These are phyloP conservation scores for Protomyces gravidus DNA, from an alignment of 1,139 yeast species.

Conservation along the genomic window DNA sequence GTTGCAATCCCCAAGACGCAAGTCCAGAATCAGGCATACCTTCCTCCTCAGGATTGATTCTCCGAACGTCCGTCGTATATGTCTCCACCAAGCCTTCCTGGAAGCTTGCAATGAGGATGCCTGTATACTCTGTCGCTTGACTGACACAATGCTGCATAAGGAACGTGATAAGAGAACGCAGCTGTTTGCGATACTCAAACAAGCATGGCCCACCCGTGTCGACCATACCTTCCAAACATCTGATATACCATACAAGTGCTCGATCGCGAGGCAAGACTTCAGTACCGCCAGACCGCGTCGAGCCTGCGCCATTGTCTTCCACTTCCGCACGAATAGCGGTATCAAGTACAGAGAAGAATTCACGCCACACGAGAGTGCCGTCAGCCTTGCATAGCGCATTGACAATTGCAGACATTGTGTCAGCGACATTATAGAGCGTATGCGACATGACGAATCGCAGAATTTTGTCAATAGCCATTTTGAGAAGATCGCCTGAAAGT, in stretches of 20 bases:
- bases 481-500: slow-evolving; percentile 60
- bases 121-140: slow-evolving; percentile 49
- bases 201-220: slow-evolving; percentile 61
- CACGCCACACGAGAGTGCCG: slow-evolving; percentile 61
- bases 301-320: slow-evolving; percentile 80
- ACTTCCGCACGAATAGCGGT: slow-evolving; percentile 61
- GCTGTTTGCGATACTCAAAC: slow-evolving; percentile 47
- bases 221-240: slow-evolving; percentile 65
- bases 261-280: slow-evolving; percentile 75
- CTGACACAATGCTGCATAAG: slow-evolving; percentile 63
- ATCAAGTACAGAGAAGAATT: slow-evolving; percentile 1
- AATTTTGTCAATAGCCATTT: slow-evolving; percentile 50
- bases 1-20: slow-evolving; percentile 36
- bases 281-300: slow-evolving; percentile 56
- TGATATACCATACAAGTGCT: slow-evolving; percentile 66
- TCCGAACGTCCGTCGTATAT: slow-evolving; percentile 32
- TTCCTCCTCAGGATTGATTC: slow-evolving; percentile 29
- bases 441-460: slow-evolving; percentile 45
- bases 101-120: slow-evolving; percentile 55
- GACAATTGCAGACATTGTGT: slow-evolving; percentile 57
- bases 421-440: slow-evolving; percentile 24
- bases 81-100: slow-evolving; percentile 59
- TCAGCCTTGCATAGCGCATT: slow-evolving; percentile 65
- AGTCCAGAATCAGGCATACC: slow-evolving; percentile 17
- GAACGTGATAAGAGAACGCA: slow-evolving; percentile 51